Conservation (phyloP, 768 basidiomycete species). For the Kwoniella pini region DNA sequence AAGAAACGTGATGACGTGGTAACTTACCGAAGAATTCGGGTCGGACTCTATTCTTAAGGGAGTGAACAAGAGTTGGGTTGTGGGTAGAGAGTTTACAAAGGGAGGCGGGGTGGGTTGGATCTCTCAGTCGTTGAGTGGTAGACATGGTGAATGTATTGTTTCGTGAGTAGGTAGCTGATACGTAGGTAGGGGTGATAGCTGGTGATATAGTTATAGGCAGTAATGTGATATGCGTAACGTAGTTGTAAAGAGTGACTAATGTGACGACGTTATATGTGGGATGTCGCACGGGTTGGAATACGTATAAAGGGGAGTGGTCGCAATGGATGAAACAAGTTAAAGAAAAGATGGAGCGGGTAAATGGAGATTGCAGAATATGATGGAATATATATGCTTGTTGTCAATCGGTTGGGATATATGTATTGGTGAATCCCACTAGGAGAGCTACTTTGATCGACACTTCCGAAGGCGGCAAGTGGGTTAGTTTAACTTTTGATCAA, state of each 20-base stretch:
- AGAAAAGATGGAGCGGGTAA: slow-evolving; percentile 5
- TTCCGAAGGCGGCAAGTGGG: slow-evolving; percentile 19
- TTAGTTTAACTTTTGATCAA: not conserved
- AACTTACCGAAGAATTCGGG: slow-evolving; percentile 72
- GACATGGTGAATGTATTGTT: slow-evolving; percentile 16
- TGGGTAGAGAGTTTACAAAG: slow-evolving; percentile 74
- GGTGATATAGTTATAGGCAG: slow-evolving; percentile 11
- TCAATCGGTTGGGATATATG: slow-evolving; percentile 2
- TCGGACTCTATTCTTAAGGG: slow-evolving; percentile 73
- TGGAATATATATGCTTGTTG: slow-evolving; percentile 5
- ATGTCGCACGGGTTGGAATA: slow-evolving; percentile 24
- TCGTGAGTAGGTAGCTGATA: slow-evolving; percentile 10
- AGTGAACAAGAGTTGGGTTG: slow-evolving; percentile 74
- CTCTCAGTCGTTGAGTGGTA: slow-evolving; percentile 31
- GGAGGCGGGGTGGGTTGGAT: slow-evolving; percentile 65
- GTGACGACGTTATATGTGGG: slow-evolving; percentile 16
- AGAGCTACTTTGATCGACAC: slow-evolving; percentile 12
- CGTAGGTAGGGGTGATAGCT: not conserved
- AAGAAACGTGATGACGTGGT: not conserved
- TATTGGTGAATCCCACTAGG: not conserved
- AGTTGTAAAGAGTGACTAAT: slow-evolving; percentile 20
- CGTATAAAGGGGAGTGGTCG: slow-evolving; percentile 1
- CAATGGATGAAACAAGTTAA: slow-evolving; percentile 19
- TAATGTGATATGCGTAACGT: slow-evolving; percentile 8
- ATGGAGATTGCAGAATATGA: not conserved